phyloP scores from a whole-genome alignment of 331 rosid species.

The Malus hybrid region DNA sequence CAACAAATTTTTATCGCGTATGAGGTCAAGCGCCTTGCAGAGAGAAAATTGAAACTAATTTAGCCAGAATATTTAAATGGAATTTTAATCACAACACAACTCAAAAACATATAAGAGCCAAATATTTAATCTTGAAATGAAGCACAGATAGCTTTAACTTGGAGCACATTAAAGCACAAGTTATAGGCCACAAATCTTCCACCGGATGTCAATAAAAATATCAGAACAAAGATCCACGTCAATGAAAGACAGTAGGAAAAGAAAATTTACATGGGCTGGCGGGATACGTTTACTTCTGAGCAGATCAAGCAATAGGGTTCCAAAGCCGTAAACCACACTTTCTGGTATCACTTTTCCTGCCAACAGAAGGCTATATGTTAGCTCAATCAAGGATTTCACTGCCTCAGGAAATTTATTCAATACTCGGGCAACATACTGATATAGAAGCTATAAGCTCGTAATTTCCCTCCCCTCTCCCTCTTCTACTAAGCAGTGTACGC shows the following conservation, averaged over 20 bases:
- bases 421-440: background rate
- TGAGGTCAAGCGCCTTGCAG: conserved; percentile 82
- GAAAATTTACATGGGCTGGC: conserved; percentile 63
- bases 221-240: conserved; percentile 3
- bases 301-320: conserved; percentile 88
- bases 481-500: background rate
- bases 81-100: background rate
- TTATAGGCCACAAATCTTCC: background rate
- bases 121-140: background rate
- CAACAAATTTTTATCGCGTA: conserved; percentile 60
- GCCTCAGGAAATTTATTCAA: background rate
- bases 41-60: conserved; percentile 7
- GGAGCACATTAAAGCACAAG: background rate
- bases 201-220: background rate
- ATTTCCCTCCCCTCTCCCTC: background rate
- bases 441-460: background rate
- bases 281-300: conserved; percentile 92
- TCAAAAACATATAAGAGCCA: background rate
- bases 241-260: background rate
- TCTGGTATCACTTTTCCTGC: conserved; percentile 81
- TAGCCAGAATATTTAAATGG: background rate
- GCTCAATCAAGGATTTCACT: background rate
- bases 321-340: conserved; percentile 82
- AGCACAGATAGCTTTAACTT: background rate
- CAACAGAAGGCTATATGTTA: conserved; percentile 9